phyloP scores from a whole-genome alignment of 2,329 filamentous ascomycete genomes.

The Akanthomyces muscarius region DNA sequence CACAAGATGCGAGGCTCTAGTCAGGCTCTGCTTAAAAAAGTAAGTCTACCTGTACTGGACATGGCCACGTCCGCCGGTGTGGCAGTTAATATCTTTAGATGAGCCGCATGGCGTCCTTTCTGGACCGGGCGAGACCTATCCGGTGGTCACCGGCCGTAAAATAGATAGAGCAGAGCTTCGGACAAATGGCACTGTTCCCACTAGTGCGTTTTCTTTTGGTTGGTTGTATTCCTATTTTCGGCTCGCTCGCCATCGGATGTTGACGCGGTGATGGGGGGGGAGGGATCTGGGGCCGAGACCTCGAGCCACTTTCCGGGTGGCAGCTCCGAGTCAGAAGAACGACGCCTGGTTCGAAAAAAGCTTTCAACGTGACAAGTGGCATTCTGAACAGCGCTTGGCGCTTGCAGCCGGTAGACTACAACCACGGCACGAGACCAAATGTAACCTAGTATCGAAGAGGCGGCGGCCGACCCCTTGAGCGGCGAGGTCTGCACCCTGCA shows the following conservation, averaged over 20 bases:
- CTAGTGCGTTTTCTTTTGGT: not conserved
- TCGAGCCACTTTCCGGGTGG: not conserved
- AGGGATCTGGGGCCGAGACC: not conserved
- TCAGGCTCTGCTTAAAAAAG: too few relatives aligned
- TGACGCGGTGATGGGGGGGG: not conserved
- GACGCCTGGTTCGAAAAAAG: not conserved
- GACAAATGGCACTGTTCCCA: not conserved
- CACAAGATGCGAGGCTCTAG: too few relatives aligned
- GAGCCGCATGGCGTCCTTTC: not conserved
- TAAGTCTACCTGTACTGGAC: too few relatives aligned
- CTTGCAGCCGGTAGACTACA: not conserved
- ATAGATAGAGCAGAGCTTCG: not conserved
- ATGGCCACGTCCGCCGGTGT: not conserved
- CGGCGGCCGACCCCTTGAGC: not conserved
- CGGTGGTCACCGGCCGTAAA: not conserved
- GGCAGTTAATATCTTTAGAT: not conserved
- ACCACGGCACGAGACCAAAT: not conserved
- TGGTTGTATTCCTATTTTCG: not conserved
- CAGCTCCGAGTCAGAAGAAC: not conserved
- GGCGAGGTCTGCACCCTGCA: not conserved
- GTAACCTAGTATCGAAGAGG: constrained; percentile 13
- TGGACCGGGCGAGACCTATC: not conserved
- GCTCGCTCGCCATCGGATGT: not conserved
- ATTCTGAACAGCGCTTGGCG: constrained; percentile 4
- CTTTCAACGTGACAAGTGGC: not conserved